A percentile compares a stretch with the other conserved stretches of the same genome.
These are phyloP conservation scores for Colletotrichum agaves DNA, from an alignment of 2,329 filamentous ascomycete genomes.

Conservation along the genomic window DNA sequence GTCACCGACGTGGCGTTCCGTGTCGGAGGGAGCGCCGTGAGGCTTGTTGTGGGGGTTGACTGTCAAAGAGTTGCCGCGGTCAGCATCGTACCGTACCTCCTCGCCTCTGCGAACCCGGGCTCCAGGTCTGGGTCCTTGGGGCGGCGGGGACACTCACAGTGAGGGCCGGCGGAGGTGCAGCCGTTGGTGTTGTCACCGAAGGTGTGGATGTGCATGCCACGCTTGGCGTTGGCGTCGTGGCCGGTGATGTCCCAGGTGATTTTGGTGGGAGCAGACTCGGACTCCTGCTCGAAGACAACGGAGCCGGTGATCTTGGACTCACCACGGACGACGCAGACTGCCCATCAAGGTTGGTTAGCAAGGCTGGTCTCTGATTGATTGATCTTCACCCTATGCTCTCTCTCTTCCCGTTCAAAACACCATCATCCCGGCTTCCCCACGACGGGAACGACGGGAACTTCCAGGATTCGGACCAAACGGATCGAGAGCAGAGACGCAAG, in stretches of 20 bases:
- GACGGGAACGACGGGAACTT: constrained; percentile 26
- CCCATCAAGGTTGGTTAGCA: constrained; percentile 32
- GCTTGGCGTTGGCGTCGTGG: constrained; percentile 94
- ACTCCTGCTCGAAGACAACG: constrained; percentile 93
- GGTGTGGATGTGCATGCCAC: constrained; percentile 98
- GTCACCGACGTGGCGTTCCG: constrained; percentile 93
- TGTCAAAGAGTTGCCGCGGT: constrained; percentile 49
- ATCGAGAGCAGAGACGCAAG: constrained; percentile 19
- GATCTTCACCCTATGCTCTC: constrained; percentile 34
- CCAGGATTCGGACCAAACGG: constrained; percentile 12
- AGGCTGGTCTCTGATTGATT: constrained; percentile 35
- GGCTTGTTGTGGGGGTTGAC: constrained; percentile 96
- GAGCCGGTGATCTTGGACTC: constrained; percentile 95
- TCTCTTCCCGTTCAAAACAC: background rate
- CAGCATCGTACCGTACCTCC: background rate
- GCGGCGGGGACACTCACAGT: constrained; percentile 73
- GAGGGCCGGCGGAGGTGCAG: constrained; percentile 97
- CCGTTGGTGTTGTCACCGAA: constrained; percentile 99
- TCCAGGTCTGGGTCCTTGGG: background rate
- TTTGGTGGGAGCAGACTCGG: constrained; percentile 83
- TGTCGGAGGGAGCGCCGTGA: constrained; percentile 88
- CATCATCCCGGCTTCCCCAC: constrained; percentile 20
- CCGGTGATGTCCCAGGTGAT: constrained; percentile 93
- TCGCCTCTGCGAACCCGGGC: background rate
- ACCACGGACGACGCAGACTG: constrained; percentile 97